Percentiles rank a stretch among this genome's conserved stretches.
phyloP scores from a whole-genome alignment of 192 early-diverging fungal genomes.

The Coemansia sp. region DNA sequence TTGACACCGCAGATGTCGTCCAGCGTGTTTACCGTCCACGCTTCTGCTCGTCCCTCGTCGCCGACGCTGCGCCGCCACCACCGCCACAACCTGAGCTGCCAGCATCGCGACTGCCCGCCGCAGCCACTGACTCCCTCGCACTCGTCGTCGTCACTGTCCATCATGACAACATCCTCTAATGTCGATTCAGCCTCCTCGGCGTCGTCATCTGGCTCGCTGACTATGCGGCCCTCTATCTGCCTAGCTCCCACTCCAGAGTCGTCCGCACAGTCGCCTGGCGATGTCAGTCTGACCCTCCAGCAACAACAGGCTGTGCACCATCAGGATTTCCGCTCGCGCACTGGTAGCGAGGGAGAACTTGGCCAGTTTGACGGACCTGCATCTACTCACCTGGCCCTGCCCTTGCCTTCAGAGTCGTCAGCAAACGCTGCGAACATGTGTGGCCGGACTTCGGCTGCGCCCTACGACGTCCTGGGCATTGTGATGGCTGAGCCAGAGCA shows the following conservation, averaged over 20 bases:
- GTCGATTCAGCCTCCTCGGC: conserved; percentile 9
- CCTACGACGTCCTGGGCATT: conserved; percentile 54
- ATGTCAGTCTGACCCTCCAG: conserved; percentile 7
- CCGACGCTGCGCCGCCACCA: conserved; percentile 36
- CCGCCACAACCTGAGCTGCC: conserved; percentile 37
- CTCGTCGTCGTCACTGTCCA: conserved; percentile 37
- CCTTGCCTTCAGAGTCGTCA: conserved; percentile 40
- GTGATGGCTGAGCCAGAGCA: conserved; percentile 51
- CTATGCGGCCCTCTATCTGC: not conserved
- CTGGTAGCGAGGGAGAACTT: conserved; percentile 48
- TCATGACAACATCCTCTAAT: conserved; percentile 11
- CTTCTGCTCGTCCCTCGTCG: conserved; percentile 20
- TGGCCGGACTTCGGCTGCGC: conserved; percentile 41
- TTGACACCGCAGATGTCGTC: conserved; percentile 48
- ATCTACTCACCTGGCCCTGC: conserved; percentile 50
- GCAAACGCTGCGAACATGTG: conserved; percentile 35
- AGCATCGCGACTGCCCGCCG: conserved; percentile 34
- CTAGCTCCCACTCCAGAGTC: conserved; percentile 3
- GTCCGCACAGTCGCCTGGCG: conserved; percentile 7
- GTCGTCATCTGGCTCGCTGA: conserved; percentile 13
- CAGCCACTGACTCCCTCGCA: conserved; percentile 51
- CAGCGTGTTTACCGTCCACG: conserved; percentile 21
- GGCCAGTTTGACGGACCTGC: conserved; percentile 54
- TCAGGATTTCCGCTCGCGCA: conserved; percentile 47
- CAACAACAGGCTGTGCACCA: conserved; percentile 13